Base-by-base conservation (phyloP, 192 early-diverging fungal genomes). In the Coemansia guatemalensis region DNA sequence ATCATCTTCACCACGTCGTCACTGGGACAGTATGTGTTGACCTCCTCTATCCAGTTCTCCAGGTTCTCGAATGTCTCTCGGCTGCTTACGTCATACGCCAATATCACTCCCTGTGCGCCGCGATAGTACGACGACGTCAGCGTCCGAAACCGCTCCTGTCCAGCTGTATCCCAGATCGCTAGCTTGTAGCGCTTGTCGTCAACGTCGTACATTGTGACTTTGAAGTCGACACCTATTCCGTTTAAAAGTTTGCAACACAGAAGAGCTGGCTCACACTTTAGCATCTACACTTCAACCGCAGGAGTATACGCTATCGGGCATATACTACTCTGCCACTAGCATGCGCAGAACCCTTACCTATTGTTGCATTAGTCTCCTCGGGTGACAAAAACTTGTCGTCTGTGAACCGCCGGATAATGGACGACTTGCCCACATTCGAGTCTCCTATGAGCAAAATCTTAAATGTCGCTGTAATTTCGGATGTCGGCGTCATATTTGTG, bases 161-260 rank as follows among this genome's bases (percentile, higher is more conserved):
- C 97, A 11, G 97, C 97, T 2, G 97, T 99, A 72, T 99, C 97
- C 97, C 93, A 82, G 22, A 99, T 96, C 2, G 94, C 95, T 59
- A 99, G 84, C 75, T 99, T 99, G 82, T 96, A 99, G 63, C 86
- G 87, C 53, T 90, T 84, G 64, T 84, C 88, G 57, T 97, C 90
- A 12, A 96, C 78, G 48, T 90, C 85, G 56, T 93, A 85, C 64
- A 91, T 86, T 64, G 93, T 96, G 53, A 97, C 95, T 73, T 98
- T 98, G 73, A 99, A 99, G 74, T 99, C 97, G 23, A 99, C 97
- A 29, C 96, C 95, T 88, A 60, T 30, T 33, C 22, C 29, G 7
- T 58, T 52, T 52, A 4, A 24, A 4, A 12, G 22, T n/a, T 72
- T 21, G 18, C 20, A 69, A 18, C 20, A 5, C 23, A 54, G 18